Percentiles rank a stretch among this genome's conserved stretches.
These are phyloP conservation scores for Monoraphidium neglectum DNA, from an alignment of 139 green algal genomes.

Conservation along the genomic window DNA sequence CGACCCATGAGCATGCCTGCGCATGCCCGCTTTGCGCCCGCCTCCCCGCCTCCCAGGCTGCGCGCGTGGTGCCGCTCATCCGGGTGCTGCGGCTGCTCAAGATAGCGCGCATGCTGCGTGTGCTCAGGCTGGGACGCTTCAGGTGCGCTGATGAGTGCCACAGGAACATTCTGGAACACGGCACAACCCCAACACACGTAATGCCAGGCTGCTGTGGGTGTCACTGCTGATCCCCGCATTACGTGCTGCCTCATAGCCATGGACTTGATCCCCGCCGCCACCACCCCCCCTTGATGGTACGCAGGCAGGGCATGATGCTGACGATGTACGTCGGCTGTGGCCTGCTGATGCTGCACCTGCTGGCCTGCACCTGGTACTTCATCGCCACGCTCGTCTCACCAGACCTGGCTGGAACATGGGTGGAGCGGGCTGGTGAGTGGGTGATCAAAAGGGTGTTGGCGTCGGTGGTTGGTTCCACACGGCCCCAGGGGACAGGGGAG, in stretches of 20 bases:
- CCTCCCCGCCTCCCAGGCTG: too few relatives aligned
- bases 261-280: too few relatives aligned
- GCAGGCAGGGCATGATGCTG: not conserved
- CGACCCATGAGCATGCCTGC: too few relatives aligned
- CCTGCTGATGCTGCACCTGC: not conserved
- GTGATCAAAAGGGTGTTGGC: not conserved
- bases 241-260: too few relatives aligned
- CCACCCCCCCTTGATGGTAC: too few relatives aligned
- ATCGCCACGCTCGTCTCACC: not conserved
- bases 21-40: too few relatives aligned
- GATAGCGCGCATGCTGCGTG: not conserved
- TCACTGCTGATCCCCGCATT: too few relatives aligned
- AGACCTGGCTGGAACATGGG: not conserved
- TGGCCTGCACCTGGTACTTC: not conserved
- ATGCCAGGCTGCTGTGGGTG: too few relatives aligned
- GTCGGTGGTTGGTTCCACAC: not conserved
- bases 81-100: constrained; percentile 3
- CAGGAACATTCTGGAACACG: not conserved
- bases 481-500: not conserved
- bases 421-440: not conserved
- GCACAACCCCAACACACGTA: not conserved
- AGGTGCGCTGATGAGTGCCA: too few relatives aligned
- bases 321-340: not conserved
- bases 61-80: not conserved
- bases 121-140: too few relatives aligned